Evolutionary conservation across 2,329 filamentous ascomycete species (phyloP).

Genomic region (Fusarium decemcellulare): DNA sequence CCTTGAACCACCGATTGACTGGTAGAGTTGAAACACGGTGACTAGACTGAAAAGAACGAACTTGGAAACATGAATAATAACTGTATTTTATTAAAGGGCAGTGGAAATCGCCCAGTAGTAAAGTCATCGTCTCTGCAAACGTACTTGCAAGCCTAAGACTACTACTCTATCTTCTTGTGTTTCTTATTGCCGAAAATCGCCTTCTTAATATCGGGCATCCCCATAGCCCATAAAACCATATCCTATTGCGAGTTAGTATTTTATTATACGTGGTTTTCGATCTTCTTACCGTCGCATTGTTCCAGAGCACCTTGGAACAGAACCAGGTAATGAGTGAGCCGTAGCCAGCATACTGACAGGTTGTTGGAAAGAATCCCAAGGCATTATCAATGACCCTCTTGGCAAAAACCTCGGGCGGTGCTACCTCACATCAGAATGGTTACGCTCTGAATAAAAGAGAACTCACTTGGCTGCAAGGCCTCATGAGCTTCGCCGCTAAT

Average conservation of each 20-base stretch:
- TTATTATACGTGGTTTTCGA: no score
- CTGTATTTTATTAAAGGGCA: no score
- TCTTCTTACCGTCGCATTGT: constrained; percentile 23
- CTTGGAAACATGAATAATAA: no score
- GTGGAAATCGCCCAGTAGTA: no score
- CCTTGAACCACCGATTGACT: no score
- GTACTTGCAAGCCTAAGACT: no score
- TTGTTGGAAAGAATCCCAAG: constrained; percentile 15
- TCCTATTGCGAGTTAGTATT: constrained; percentile 20
- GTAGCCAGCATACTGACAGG: constrained; percentile 27
- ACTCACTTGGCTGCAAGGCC: constrained; percentile 28
- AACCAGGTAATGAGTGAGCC: constrained; percentile 34
- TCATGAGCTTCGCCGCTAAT: constrained; percentile 26
- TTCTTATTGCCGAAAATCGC: constrained; percentile 12
- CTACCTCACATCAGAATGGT: constrained; percentile 24
- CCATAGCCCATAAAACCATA: constrained; percentile 23
- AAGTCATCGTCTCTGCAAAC: no score
- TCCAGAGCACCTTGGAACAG: constrained; percentile 33
- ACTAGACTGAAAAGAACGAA: no score
- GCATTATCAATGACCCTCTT: constrained; percentile 37
- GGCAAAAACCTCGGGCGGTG: constrained; percentile 36
- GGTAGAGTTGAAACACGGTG: no score
- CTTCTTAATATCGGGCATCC: constrained; percentile 31
- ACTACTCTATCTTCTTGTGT: neutral
- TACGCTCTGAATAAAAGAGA: no score